A percentile compares a stretch with the other conserved stretches of the same genome.
Conservation (phyloP, 768 basidiomycete species). For the Macrolepiota fuliginosa region DNA sequence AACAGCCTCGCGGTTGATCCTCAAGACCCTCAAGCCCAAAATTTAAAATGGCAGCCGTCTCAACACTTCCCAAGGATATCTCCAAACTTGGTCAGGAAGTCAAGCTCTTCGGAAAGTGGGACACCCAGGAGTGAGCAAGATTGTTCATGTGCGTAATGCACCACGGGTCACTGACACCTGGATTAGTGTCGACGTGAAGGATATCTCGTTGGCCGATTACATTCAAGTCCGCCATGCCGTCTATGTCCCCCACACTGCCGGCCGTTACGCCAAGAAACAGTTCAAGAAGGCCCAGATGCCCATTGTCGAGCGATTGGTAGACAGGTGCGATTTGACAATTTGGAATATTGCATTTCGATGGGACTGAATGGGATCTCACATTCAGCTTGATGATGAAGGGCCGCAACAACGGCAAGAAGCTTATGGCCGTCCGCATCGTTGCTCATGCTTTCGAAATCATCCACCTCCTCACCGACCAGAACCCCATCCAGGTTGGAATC, state of each 20-base stretch:
- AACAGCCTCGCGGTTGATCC: slow-evolving; percentile 28
- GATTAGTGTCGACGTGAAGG: slow-evolving; percentile 92
- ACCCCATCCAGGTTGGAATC: slow-evolving; percentile 89
- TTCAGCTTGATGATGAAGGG: slow-evolving; percentile 99
- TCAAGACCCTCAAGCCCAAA: slow-evolving; percentile 23
- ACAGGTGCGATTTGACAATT: slow-evolving; percentile 61
- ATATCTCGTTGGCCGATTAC: slow-evolving; percentile 98
- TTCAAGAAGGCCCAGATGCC: slow-evolving; percentile 99
- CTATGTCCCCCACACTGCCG: slow-evolving; percentile 97
- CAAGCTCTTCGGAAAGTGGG: slow-evolving; percentile 99
- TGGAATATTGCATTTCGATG: neutral
- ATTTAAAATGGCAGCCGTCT: slow-evolving; percentile 56
- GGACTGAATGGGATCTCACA: neutral
- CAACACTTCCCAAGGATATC: slow-evolving; percentile 80
- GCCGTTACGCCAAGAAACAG: slow-evolving; percentile 99
- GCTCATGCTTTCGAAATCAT: slow-evolving; percentile 99
- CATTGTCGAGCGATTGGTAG: slow-evolving; percentile 98
- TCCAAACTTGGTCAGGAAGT: slow-evolving; percentile 81
- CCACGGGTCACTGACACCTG: slow-evolving; percentile 7
- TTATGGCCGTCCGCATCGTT: slow-evolving; percentile 98
- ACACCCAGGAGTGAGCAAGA: slow-evolving; percentile 85
- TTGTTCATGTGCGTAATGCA: neutral
- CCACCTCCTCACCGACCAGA: slow-evolving; percentile 99
- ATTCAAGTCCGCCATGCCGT: slow-evolving; percentile 98
- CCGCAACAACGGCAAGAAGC: slow-evolving; percentile 99